Percentiles rank a stretch among this genome's conserved stretches.
These are phyloP conservation scores for Tausonia pullulans DNA, from an alignment of 1,284 basidiomycete species.

Conservation along the genomic window DNA sequence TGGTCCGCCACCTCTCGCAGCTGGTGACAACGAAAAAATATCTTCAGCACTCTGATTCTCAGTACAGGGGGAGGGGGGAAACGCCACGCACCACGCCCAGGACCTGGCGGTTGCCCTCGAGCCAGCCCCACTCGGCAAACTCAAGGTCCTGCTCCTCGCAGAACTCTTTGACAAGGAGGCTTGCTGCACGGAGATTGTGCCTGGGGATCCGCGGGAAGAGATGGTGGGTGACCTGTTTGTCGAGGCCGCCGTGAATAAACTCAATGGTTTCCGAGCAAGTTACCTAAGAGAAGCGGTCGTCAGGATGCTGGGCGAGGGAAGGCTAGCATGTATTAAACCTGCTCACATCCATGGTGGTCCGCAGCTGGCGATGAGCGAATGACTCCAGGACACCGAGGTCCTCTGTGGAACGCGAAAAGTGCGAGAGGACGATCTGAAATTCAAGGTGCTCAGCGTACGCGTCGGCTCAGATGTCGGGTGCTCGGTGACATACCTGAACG, in stretches of 20 bases:
- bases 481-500: conserved; percentile 37
- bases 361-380: conserved; percentile 83
- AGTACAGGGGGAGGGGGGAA: not conserved
- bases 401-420: conserved; percentile 89
- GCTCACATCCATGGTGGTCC: conserved; percentile 78
- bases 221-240: conserved; percentile 95
- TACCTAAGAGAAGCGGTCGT: conserved; percentile 29
- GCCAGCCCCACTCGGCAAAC: conserved; percentile 84
- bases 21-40: not conserved
- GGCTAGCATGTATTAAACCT: not conserved
- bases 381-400: conserved; percentile 86
- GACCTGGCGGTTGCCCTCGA: conserved; percentile 47
- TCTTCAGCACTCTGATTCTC: too few species aligned
- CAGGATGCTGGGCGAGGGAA: not conserved
- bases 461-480: not conserved
- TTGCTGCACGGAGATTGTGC: conserved; percentile 78
- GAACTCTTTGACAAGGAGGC: conserved; percentile 70
- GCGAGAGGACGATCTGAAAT: conserved; percentile 86
- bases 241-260: conserved; percentile 83
- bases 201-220: conserved; percentile 90
- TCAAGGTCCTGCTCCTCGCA: conserved; percentile 69
- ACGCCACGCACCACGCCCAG: conserved; percentile 22
- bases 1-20: conserved; percentile 35
- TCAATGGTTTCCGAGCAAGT: conserved; percentile 70
- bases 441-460: not conserved